These are phyloP conservation scores for Phytopythium cucurbitacearum DNA, from an alignment of 352 stramenopile species.

Conservation along the genomic window DNA sequence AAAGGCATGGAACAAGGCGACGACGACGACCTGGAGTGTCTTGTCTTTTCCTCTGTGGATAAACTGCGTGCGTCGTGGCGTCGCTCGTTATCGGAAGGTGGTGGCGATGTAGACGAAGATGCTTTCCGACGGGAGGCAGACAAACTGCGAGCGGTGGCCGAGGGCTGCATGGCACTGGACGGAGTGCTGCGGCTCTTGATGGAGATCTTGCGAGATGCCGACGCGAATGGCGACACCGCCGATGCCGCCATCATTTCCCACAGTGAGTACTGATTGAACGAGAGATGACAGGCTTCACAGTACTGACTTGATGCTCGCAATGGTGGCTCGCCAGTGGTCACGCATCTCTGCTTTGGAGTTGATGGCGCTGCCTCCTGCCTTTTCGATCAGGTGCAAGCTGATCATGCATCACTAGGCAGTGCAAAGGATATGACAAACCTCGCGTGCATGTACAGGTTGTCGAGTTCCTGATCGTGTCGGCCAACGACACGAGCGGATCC, in stretches of 20 bases:
- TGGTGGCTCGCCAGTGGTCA: not conserved
- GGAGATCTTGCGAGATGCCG: not conserved
- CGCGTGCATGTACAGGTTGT: not conserved
- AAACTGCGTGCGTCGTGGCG: not conserved
- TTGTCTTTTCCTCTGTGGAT: not conserved
- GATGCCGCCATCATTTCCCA: conserved; percentile 1
- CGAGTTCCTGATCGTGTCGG: not conserved
- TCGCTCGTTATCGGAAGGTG: not conserved
- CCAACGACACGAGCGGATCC: not conserved
- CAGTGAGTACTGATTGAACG: not conserved
- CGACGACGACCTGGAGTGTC: not conserved
- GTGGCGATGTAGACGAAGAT: not conserved
- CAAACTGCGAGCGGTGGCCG: not conserved
- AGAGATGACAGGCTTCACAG: not conserved
- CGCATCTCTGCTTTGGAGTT: not conserved
- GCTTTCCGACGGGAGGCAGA: not conserved
- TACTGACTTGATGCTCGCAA: no score
- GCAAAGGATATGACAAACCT: not conserved
- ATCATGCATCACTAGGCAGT: not conserved
- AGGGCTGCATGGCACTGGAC: not conserved
- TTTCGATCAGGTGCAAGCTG: conserved; percentile 1
- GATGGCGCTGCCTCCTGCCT: not conserved
- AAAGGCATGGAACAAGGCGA: no score
- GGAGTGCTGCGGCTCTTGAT: not conserved
- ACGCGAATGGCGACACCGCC: not conserved